Evolutionary conservation across 345 rosid genomes (phyloP).

Genomic region (Abelmoschus esculentus): DNA sequence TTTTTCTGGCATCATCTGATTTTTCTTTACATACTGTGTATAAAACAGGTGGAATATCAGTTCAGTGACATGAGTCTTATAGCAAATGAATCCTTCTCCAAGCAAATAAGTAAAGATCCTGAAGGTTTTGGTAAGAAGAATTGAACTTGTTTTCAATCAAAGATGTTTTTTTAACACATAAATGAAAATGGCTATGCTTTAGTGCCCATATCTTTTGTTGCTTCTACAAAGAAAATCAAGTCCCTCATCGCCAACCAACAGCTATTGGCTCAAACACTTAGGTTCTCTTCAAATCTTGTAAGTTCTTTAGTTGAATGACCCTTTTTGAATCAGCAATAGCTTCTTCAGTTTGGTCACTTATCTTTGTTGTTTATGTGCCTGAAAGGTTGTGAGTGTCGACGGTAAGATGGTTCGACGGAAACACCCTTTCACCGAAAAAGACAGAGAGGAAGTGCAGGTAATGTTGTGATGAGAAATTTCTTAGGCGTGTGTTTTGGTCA

Average conservation of each 20-base stretch:
- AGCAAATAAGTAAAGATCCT: conserved; percentile 69
- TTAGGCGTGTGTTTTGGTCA: not conserved
- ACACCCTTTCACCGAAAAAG: conserved; percentile 67
- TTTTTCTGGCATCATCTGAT: not conserved
- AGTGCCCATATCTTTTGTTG: conserved; percentile 68
- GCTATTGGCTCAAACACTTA: not conserved
- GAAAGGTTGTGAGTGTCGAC: conserved; percentile 67
- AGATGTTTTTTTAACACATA: not conserved
- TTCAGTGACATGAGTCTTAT: conserved; percentile 89
- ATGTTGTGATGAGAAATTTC: not conserved
- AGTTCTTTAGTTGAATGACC: not conserved
- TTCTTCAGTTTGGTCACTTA: too few relatives aligned
- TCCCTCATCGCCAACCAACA: not conserved
- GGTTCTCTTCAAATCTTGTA: not conserved
- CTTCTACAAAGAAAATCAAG: conserved; percentile 42
- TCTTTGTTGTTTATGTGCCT: not conserved
- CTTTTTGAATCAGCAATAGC: too few relatives aligned
- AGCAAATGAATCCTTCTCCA: conserved; percentile 78
- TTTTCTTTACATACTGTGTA: not conserved
- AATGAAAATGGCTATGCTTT: conserved; percentile 7
- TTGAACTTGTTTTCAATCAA: not conserved
- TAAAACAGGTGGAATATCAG: conserved; percentile 72
- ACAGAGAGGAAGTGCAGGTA: conserved; percentile 77
- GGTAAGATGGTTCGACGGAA: conserved; percentile 69
- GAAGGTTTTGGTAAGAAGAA: conserved; percentile 81